Conservation (phyloP, 805 yeast genomes). For the Spathaspora hagerdaliae region DNA sequence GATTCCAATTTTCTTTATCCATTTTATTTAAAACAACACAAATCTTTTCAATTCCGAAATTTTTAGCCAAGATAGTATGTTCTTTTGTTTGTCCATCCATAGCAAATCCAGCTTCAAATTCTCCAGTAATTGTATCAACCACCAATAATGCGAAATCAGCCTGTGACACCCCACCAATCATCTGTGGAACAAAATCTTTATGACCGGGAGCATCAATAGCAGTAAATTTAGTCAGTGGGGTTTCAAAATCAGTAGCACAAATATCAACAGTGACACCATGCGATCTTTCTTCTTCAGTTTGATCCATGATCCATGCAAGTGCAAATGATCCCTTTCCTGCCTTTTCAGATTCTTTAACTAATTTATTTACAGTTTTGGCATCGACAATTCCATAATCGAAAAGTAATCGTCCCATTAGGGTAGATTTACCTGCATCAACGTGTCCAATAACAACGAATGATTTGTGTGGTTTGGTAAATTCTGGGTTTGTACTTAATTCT, state of each 20-base stretch:
- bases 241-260: constrained; percentile 64
- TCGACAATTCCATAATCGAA: constrained; percentile 67
- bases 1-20: constrained; percentile 59
- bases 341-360: constrained; percentile 59
- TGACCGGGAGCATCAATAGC: constrained; percentile 87
- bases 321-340: constrained; percentile 78
- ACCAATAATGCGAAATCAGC: constrained; percentile 74
- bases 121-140: constrained; percentile 61
- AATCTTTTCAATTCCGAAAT: constrained; percentile 58
- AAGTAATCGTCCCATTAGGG: constrained; percentile 69
- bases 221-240: constrained; percentile 51
- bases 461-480: constrained; percentile 47
- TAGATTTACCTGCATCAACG: constrained; percentile 83
- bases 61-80: constrained; percentile 65
- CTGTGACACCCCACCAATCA: constrained; percentile 79
- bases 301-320: constrained; percentile 83
- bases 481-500: constrained; percentile 30
- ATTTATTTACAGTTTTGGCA: constrained; percentile 57
- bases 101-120: constrained; percentile 66
- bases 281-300: constrained; percentile 67
- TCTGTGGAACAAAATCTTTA: constrained; percentile 76
- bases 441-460: constrained; percentile 84
- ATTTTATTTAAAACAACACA: constrained; percentile 68
- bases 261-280: constrained; percentile 81
- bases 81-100: constrained; percentile 76